Conservation (phyloP, 2,329 filamentous ascomycete genomes). For the Penicillium sp. region DNA sequence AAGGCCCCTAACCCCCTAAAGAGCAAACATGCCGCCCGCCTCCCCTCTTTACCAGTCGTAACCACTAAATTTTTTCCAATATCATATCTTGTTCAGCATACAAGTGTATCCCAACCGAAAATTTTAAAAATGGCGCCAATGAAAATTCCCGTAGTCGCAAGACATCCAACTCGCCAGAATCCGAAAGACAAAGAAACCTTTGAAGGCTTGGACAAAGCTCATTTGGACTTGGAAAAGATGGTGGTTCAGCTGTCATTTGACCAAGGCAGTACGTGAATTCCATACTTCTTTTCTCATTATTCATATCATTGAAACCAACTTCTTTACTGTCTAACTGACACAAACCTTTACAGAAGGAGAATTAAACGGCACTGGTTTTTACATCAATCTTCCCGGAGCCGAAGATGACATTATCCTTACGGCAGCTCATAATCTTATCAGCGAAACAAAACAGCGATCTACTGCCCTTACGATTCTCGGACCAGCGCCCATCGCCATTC, state of each 20-base stretch:
- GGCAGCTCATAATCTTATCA: not conserved
- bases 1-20: not conserved
- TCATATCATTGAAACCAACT: not conserved
- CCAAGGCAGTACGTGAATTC: not conserved
- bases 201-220: not conserved
- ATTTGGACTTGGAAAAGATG: not conserved
- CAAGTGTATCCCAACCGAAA: not conserved
- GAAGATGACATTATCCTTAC: not conserved
- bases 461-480: not conserved
- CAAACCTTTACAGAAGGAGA: not conserved
- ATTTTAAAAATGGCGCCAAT: not conserved
- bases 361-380: not conserved
- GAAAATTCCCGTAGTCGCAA: not conserved
- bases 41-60: not conserved
- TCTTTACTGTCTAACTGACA: not conserved
- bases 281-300: not conserved
- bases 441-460: not conserved
- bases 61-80: not conserved
- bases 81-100: not conserved
- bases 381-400: not conserved
- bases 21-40: not conserved
- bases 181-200: not conserved
- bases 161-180: not conserved
- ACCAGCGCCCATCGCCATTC: not conserved
- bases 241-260: not conserved